Base-by-base conservation (phyloP, 371 early-diverging fungal genomes). In the Syncephalastrum contaminatum region DNA sequence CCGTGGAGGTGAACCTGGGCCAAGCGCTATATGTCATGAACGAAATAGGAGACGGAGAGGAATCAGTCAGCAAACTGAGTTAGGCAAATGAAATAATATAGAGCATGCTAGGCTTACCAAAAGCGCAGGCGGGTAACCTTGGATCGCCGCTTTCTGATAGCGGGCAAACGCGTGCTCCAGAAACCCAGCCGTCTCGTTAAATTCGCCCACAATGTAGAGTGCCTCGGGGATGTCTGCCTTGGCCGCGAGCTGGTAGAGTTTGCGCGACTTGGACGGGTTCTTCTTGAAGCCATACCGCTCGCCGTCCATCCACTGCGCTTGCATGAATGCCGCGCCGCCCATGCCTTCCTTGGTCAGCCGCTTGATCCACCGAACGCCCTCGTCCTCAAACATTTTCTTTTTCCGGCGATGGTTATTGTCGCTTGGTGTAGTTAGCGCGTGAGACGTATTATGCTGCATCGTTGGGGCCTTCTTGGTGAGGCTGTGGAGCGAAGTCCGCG, bases 141-240 rank as follows among this genome's bases (percentile, higher is more conserved):
- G 90, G 14, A 77, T 53, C 0, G 93, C 91, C 0, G 93, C 90
- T 56, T 77, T 74, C 24, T 72, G 80, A 71, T 92, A 96, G 36
- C 36, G 36, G 2, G 36, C 2, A 30, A 30, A 30, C 10, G 36
- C 36, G 36, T 30, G 36, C 10, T 30, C 36, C 36, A 30, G 12
- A 30, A 30, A 30, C 1, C 36, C 36, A 10, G 36, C 36, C 10
- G 36, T 10, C 58, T 92, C 90, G 18, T 64, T 60, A 39, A 63
- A 52, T 20, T 57, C 30, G 1, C 59, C 76, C 4, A 67, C 14
- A 1, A 60, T 61, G 54, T 56, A 70, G 16, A 66, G 47, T 0
- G 73, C 64, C 18, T 67, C 70, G 3, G 62, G 58, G 15, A 68
- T 55, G 1, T 41, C 55, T 24, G 25, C 21, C 21, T 61, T 56